Percentiles rank a stretch among this genome's conserved stretches.
These are phyloP conservation scores for Stentor coeruleus DNA, from an alignment of 73 alveolate species.

Conservation along the genomic window DNA sequence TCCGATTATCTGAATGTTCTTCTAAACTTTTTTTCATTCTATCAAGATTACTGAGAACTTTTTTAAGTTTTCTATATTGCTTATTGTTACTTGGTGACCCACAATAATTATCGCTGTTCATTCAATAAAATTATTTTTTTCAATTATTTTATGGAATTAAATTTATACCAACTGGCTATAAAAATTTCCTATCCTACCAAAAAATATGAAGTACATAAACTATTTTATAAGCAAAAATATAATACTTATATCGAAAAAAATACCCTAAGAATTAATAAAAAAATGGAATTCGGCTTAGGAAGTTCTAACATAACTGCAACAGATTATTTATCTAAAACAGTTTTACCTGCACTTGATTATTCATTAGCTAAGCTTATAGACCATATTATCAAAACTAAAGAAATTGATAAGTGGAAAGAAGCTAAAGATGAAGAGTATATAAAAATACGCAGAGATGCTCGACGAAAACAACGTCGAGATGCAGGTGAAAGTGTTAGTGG, in stretches of 20 bases:
- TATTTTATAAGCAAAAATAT: too few species aligned
- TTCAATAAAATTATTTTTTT: too few species aligned
- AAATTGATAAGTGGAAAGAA: slow-evolving; percentile 17
- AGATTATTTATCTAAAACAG: not conserved
- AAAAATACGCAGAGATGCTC: slow-evolving; percentile 1
- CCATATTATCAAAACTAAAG: not conserved
- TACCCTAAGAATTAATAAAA: too few species aligned
- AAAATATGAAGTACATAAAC: too few species aligned
- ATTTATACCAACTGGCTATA: too few species aligned
- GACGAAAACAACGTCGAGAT: not conserved
- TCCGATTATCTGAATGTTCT: not conserved
- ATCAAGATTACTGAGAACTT: not conserved
- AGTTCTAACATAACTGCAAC: not conserved
- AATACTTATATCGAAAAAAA: too few species aligned
- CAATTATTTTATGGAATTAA: too few species aligned
- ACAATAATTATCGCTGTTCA: too few species aligned
- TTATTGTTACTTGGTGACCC: too few species aligned
- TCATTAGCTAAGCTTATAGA: not conserved
- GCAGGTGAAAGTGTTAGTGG: slow-evolving; percentile 26
- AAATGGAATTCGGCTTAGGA: slow-evolving; percentile 21
- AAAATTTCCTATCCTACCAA: too few species aligned
- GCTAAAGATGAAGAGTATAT: slow-evolving; percentile 10
- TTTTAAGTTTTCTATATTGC: too few species aligned
- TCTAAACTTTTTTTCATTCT: not conserved
- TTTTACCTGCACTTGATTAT: not conserved